A percentile compares a stretch with the other conserved stretches of the same genome.
These are phyloP conservation scores for Phialemonium atrogriseum DNA, from an alignment of 2,329 filamentous ascomycete species.

Conservation along the genomic window DNA sequence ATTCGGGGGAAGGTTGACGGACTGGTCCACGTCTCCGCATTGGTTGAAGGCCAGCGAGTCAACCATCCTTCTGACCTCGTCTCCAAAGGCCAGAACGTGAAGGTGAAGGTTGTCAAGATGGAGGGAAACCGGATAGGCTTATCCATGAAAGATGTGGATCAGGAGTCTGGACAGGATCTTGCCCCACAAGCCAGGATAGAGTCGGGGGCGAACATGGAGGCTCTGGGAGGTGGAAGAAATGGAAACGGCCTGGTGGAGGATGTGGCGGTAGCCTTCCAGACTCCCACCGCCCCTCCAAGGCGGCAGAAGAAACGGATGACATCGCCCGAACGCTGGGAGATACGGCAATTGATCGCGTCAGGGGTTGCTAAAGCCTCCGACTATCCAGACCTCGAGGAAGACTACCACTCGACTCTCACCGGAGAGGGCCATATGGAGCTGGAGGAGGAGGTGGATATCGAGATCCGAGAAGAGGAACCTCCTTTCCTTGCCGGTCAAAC, in stretches of 20 bases:
- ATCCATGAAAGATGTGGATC: slow-evolving; percentile 97
- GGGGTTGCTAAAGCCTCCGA: slow-evolving; percentile 88
- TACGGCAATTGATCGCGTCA: slow-evolving; percentile 90
- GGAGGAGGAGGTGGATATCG: slow-evolving; percentile 95
- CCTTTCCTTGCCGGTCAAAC: slow-evolving; percentile 94
- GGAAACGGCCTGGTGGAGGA: slow-evolving; percentile 36
- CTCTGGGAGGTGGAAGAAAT: slow-evolving; percentile 55
- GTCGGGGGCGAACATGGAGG: slow-evolving; percentile 85
- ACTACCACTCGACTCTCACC: slow-evolving; percentile 79
- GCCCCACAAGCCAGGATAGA: slow-evolving; percentile 69
- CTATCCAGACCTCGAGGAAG: slow-evolving; percentile 89
- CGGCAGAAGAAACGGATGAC: slow-evolving; percentile 86
- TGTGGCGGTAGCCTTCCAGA: slow-evolving; percentile 55
- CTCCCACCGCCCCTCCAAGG: slow-evolving; percentile 43
- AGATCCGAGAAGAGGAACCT: slow-evolving; percentile 91
- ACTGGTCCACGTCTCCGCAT: slow-evolving; percentile 85
- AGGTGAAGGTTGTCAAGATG: slow-evolving; percentile 86
- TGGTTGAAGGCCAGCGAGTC: slow-evolving; percentile 76
- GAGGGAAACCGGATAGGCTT: slow-evolving; percentile 75
- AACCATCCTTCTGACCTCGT: slow-evolving; percentile 89
- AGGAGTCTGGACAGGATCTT: slow-evolving; percentile 76
- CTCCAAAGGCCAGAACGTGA: slow-evolving; percentile 71
- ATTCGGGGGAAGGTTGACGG: slow-evolving; percentile 86
- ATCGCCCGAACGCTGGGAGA: slow-evolving; percentile 95
- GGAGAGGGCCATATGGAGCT: slow-evolving; percentile 85